These are phyloP conservation scores for Moesziomyces sp. DNA, from an alignment of 1,284 basidiomycete species.

Conservation along the genomic window DNA sequence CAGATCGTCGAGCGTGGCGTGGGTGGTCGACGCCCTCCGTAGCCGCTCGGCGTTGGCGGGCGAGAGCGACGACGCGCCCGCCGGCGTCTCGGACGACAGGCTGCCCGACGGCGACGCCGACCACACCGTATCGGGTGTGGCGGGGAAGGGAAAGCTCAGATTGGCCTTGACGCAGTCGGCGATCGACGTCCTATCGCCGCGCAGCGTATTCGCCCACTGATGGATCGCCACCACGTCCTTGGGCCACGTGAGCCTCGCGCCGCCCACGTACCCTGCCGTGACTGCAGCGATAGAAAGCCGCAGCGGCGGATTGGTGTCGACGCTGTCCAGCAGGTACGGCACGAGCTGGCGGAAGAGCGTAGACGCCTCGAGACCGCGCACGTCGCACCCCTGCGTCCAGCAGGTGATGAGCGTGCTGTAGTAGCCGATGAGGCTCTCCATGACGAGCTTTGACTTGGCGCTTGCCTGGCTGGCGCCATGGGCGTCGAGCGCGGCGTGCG, in stretches of 20 bases:
- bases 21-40: constrained; percentile 17
- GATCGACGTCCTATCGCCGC: constrained; percentile 30
- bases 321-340: constrained; percentile 34
- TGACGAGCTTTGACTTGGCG: constrained; percentile 28
- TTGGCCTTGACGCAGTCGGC: constrained; percentile 37
- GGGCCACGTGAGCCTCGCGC: constrained; percentile 35
- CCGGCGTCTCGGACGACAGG: constrained; percentile 12
- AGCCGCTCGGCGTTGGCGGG: constrained; percentile 36
- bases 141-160: constrained; percentile 21
- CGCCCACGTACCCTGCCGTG: constrained; percentile 39
- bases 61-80: constrained; percentile 8
- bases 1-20: constrained; percentile 38
- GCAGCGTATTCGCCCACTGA: constrained; percentile 39
- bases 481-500: neutral
- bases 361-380: constrained; percentile 34
- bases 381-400: constrained; percentile 41
- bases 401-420: constrained; percentile 45
- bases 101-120: constrained; percentile 22
- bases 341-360: constrained; percentile 31
- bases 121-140: constrained; percentile 35
- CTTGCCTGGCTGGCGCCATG: constrained; percentile 3
- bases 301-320: constrained; percentile 24
- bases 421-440: constrained; percentile 45
- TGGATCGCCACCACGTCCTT: constrained; percentile 41
- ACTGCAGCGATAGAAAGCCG: constrained; percentile 38